phyloP scores from a whole-genome alignment of 2,329 filamentous ascomycete species.

The Aspergillus sp. region DNA sequence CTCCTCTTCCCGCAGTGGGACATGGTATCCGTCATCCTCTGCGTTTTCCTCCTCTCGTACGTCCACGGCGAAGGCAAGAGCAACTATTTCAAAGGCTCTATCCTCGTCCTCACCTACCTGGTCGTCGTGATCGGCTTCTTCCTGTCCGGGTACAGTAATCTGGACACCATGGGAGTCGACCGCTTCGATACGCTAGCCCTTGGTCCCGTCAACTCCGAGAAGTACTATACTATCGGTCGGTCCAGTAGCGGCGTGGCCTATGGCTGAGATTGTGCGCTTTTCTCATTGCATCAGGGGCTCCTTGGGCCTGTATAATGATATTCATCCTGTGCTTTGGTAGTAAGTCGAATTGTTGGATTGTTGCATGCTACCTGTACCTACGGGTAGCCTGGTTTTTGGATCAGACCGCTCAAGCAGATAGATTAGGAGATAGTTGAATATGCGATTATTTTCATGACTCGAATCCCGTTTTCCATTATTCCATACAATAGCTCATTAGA shows the following conservation, averaged over 20 bases:
- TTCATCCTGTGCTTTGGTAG: too few relatives aligned
- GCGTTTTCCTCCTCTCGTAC: conserved; percentile 93
- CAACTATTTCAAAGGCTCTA: conserved; percentile 99
- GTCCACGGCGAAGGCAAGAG: conserved; percentile 99
- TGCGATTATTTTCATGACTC: too few relatives aligned
- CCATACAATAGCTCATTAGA: too few relatives aligned
- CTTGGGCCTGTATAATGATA: too few relatives aligned
- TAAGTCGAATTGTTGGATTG: too few relatives aligned
- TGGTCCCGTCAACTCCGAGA: conserved; percentile 28
- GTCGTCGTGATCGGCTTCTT: conserved; percentile 92
- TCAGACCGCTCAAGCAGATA: too few relatives aligned
- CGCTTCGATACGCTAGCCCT: conserved; percentile 47
- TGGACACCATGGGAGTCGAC: conserved; percentile 48
- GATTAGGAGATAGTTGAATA: too few relatives aligned
- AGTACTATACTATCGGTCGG: conserved; percentile 43
- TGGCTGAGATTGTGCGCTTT: conserved; percentile 7
- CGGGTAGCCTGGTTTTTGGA: too few relatives aligned
- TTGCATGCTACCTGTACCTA: too few relatives aligned
- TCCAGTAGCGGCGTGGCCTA: conserved; percentile 37
- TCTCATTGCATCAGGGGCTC: background rate
- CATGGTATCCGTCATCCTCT: conserved; percentile 94
- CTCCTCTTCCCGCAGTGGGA: conserved; percentile 99
- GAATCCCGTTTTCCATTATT: too few relatives aligned
- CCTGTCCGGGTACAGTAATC: conserved; percentile 66
- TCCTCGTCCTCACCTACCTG: conserved; percentile 86